phyloP scores from a whole-genome alignment of 345 rosid species.

The Gossypium bickii region DNA sequence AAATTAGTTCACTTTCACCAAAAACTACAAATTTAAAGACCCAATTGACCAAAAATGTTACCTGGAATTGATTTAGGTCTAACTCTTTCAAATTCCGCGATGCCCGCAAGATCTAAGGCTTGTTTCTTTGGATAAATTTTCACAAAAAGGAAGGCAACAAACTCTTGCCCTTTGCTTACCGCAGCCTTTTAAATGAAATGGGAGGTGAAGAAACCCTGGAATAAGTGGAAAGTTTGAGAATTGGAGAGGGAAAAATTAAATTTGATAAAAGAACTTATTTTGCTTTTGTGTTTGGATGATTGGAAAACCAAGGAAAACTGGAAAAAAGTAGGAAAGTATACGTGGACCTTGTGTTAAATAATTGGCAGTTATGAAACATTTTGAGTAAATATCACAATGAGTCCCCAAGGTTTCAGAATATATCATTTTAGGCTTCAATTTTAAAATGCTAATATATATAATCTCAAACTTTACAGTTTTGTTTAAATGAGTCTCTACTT shows the following conservation, averaged over 20 bases:
- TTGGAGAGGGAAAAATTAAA: background rate
- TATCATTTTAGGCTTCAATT: background rate
- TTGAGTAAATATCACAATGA: background rate
- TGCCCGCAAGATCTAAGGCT: conserved; percentile 4
- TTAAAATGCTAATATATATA: background rate
- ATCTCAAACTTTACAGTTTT: too few species aligned
- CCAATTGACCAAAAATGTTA: conserved; percentile 9
- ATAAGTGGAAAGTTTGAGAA: background rate
- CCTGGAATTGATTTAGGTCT: background rate
- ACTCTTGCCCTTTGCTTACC: background rate
- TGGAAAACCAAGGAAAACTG: conserved; percentile 6
- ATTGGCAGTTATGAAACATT: background rate
- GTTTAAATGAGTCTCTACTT: too few species aligned
- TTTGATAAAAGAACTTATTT: background rate
- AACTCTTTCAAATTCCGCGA: conserved; percentile 6
- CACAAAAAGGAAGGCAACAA: background rate
- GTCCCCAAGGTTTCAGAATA: background rate
- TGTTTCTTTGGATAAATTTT: background rate
- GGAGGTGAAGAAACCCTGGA: conserved; percentile 3
- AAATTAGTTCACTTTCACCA: conserved; percentile 8
- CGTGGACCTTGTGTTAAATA: background rate
- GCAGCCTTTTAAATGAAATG: conserved; percentile 4
- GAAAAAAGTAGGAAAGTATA: background rate
- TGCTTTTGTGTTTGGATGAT: conserved; percentile 7
- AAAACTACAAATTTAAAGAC: conserved; percentile 3